Conservation (phyloP, 495 filamentous ascomycete species). For the Cenococcum geophilum region DNA sequence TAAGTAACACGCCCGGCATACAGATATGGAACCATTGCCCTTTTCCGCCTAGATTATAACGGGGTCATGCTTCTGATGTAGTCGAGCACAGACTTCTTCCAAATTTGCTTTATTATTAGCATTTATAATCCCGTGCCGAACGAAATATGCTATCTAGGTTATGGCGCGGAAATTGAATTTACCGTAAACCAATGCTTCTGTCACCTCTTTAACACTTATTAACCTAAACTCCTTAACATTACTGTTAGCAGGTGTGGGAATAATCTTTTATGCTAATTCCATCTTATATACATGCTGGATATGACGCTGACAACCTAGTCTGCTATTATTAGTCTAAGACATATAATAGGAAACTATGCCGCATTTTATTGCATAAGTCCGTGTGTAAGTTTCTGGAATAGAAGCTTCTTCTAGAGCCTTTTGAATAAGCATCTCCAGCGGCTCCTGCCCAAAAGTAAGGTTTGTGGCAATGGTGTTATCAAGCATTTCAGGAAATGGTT, state of each 20-base stretch:
- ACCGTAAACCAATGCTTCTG: conserved; percentile 37
- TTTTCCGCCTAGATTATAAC: background rate
- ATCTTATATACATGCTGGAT: conserved; percentile 46
- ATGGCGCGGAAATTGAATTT: conserved; percentile 53
- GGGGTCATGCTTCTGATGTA: conserved; percentile 40
- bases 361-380: conserved; percentile 32
- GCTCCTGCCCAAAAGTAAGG: conserved; percentile 40
- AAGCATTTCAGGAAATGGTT: conserved; percentile 49
- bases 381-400: conserved; percentile 33
- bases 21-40: no score
- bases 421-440: conserved; percentile 47
- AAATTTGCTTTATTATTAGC: conserved; percentile 47
- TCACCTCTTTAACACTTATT: conserved; percentile 46
- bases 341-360: conserved; percentile 41
- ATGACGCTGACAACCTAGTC: conserved; percentile 30
- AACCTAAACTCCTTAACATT: conserved; percentile 49
- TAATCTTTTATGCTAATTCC: conserved; percentile 37
- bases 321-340: conserved; percentile 24
- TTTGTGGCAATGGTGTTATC: conserved; percentile 54
- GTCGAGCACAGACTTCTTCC: conserved; percentile 44
- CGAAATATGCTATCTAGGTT: conserved; percentile 50
- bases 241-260: conserved; percentile 44
- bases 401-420: conserved; percentile 53
- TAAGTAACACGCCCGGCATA: no score
- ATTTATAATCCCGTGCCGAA: conserved; percentile 50